Percentiles rank a stretch among this genome's conserved stretches.
phyloP scores from a whole-genome alignment of 305 asterid species.

The Caryopteris hybrid region DNA sequence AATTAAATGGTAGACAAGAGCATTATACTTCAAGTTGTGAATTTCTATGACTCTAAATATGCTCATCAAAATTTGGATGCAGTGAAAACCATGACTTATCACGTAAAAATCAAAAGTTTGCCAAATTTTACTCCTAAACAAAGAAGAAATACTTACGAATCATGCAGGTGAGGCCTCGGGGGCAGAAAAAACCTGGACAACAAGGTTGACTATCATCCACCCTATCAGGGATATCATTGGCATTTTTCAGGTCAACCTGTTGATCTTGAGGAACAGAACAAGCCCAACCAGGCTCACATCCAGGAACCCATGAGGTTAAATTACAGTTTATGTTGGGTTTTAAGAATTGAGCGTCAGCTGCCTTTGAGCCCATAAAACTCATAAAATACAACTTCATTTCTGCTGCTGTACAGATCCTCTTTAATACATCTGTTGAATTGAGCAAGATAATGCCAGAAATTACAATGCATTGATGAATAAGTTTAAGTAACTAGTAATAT shows the following conservation, averaged over 20 bases:
- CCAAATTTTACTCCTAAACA: not conserved
- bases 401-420: slow-evolving; percentile 89
- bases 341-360: slow-evolving; percentile 57
- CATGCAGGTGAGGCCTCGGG: slow-evolving; percentile 98
- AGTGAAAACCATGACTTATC: not conserved
- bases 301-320: slow-evolving; percentile 73
- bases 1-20: not conserved
- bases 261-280: slow-evolving; percentile 43
- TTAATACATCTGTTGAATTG: slow-evolving; percentile 67
- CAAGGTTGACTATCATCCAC: slow-evolving; percentile 65
- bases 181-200: slow-evolving; percentile 96
- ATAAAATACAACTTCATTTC: slow-evolving; percentile 89
- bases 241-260: slow-evolving; percentile 72
- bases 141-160: slow-evolving; percentile 62
- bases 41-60: not conserved
- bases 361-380: slow-evolving; percentile 58
- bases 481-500: not conserved
- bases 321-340: slow-evolving; percentile 89
- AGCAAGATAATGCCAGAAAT: slow-evolving; percentile 28
- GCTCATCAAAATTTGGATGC: not conserved
- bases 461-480: not conserved
- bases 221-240: slow-evolving; percentile 61
- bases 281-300: slow-evolving; percentile 99
- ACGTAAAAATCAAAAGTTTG: not conserved
- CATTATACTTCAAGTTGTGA: slow-evolving; percentile 3